Evolutionary conservation across 2,329 filamentous ascomycete species (phyloP), one percentile per base, ranked within the genome.

Genomic region (Bipolaris gigantea): DNA sequence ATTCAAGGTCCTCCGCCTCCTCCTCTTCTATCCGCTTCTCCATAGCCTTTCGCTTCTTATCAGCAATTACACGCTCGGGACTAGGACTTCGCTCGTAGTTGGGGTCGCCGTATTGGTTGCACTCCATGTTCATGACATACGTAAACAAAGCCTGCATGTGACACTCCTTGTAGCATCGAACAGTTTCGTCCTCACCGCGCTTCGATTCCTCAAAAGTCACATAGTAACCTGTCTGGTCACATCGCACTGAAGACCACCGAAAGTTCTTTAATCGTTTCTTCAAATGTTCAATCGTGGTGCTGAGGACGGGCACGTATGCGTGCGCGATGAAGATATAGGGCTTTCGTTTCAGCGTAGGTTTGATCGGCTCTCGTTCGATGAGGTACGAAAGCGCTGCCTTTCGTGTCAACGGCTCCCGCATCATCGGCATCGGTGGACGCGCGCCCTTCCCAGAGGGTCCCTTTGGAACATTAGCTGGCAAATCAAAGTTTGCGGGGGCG

Each of bases 271-370:
- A 80, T 46, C 93, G 85, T 74, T 93, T 95, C 76, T 91, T 90
- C 77, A 99, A 83, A 76, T 99, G 94, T 4, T 89, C 86, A 51
- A 97, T 85, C 1, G 93, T 97, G 21, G 90, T 89, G 30, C 83
- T 82, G 69, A 97, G 85, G 11, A 96, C 89, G 1, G 94, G 94
- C 1, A 99, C 93, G 63, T 89, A 92, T 55, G 87, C 84, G 62
- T 90, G 85, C n/a, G 90, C 83, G 53, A 99, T 88, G 70, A 96
- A 97, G 34, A 97, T 87, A 71, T 96, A 97, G 0, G 94, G 94
- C 55, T 90, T 87, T 47, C 86, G 84, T 67, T 88, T 86, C 47
- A 97, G 84, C 60, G 87, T 86, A 32, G 83, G 78, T 19, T 89
- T 77, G 39, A 96, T 81, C 3, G 83, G 84, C 46, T 85, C 84